Conservation (phyloP, 2,329 filamentous ascomycete species). For the Cladosporium velox region DNA sequence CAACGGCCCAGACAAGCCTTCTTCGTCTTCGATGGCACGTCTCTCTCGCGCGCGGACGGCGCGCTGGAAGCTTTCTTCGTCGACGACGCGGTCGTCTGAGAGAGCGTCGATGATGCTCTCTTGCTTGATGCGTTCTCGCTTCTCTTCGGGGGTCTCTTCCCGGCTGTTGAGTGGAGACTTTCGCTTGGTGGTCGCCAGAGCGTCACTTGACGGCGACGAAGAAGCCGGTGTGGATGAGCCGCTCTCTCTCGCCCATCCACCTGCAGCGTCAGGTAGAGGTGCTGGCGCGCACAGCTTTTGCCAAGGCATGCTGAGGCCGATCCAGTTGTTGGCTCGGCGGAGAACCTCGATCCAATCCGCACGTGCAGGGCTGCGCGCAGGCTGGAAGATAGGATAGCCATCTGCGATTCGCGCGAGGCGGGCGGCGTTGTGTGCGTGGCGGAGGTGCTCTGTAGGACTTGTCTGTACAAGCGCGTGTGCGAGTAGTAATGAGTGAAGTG, state of each 20-base stretch:
- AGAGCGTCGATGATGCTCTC: conserved; percentile 68
- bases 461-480: conserved; percentile 76
- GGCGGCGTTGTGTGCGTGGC: conserved; percentile 80
- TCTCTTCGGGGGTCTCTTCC: conserved; percentile 54
- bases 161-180: conserved; percentile 7
- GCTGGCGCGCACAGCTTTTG: conserved; percentile 65
- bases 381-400: conserved; percentile 78
- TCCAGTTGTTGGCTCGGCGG: conserved; percentile 67
- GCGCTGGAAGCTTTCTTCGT: conserved; percentile 65
- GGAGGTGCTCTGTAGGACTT: conserved; percentile 72
- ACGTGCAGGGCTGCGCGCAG: conserved; percentile 68
- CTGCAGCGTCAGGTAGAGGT: conserved; percentile 42
- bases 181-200: neutral
- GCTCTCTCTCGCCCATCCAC: conserved; percentile 36
- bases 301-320: conserved; percentile 67
- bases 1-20: conserved; percentile 40
- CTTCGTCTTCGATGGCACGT: conserved; percentile 58
- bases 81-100: conserved; percentile 66
- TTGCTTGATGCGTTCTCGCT: conserved; percentile 60
- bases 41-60: conserved; percentile 64
- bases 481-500: conserved; percentile 74
- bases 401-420: conserved; percentile 72
- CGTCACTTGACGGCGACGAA: conserved; percentile 15
- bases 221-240: conserved; percentile 5
- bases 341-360: conserved; percentile 80